phyloP scores from a whole-genome alignment of 495 filamentous ascomycete species.

The Lophiotrema nucula region DNA sequence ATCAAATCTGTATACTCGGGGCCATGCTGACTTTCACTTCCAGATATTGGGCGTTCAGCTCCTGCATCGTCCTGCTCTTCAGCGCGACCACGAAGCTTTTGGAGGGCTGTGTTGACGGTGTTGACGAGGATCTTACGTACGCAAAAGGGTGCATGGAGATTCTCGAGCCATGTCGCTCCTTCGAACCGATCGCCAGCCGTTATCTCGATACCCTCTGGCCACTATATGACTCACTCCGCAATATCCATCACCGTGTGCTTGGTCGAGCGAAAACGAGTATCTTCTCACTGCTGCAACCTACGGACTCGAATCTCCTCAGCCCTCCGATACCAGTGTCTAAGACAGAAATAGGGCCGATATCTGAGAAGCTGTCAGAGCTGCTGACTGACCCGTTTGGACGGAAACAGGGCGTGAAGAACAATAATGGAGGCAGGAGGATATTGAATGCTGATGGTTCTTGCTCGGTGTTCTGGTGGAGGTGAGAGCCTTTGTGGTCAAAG shows the following conservation, averaged over 20 bases:
- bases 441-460: conserved; percentile 26
- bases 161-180: conserved; percentile 19
- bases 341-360: conserved; percentile 24
- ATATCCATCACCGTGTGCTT: conserved; percentile 21
- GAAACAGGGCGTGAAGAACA: conserved; percentile 1
- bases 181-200: conserved; percentile 21
- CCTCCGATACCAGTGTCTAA: conserved; percentile 26
- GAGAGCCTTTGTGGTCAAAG: too few species aligned
- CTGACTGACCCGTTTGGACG: conserved; percentile 31
- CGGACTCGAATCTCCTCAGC: conserved; percentile 13
- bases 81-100: conserved; percentile 22
- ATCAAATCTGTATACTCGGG: too few species aligned
- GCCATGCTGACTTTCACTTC: conserved; percentile 1
- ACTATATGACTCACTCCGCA: conserved; percentile 24
- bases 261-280: conserved; percentile 28
- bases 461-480: conserved; percentile 30
- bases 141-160: conserved; percentile 30
- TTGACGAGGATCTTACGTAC: conserved; percentile 24
- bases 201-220: conserved; percentile 27
- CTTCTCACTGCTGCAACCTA: conserved; percentile 19
- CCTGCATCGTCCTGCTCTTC: conserved; percentile 29
- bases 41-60: conserved; percentile 32
- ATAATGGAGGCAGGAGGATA: conserved; percentile 11
- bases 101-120: conserved; percentile 5
- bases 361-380: conserved; percentile 21